Conservation (phyloP, 2,329 filamentous ascomycete species). For the Xylaria sp. region DNA sequence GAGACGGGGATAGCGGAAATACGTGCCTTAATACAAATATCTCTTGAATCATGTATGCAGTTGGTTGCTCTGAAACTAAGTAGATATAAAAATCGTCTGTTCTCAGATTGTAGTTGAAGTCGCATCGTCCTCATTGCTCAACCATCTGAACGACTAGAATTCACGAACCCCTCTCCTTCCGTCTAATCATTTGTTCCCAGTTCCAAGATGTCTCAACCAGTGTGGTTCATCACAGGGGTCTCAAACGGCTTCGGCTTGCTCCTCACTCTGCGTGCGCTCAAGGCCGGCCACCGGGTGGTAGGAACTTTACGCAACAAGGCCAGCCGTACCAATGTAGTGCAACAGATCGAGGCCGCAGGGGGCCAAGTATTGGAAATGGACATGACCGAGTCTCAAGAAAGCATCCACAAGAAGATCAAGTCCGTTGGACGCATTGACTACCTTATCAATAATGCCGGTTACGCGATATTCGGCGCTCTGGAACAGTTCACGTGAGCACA, state of each 20-base stretch:
- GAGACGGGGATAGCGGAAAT: conserved; percentile 19
- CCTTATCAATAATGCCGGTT: conserved; percentile 49
- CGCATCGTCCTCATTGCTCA: not conserved
- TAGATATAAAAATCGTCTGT: conserved; percentile 7
- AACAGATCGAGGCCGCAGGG: conserved; percentile 46
- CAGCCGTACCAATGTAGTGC: conserved; percentile 42
- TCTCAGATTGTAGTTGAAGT: not conserved
- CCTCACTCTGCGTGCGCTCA: conserved; percentile 47
- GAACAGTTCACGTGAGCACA: conserved; percentile 44
- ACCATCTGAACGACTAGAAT: not conserved
- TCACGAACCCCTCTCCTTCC: not conserved
- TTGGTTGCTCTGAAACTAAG: not conserved
- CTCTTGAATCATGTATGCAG: not conserved
- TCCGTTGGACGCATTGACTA: conserved; percentile 47
- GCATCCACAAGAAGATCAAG: conserved; percentile 45
- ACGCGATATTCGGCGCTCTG: conserved; percentile 41
- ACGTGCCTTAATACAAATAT: not conserved
- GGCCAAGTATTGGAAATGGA: conserved; percentile 49
- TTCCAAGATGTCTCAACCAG: conserved; percentile 39
- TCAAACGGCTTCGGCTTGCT: conserved; percentile 51
- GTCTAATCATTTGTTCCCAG: not conserved
- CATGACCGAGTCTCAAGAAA: conserved; percentile 47
- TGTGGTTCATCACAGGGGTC: conserved; percentile 51
- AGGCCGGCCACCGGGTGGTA: conserved; percentile 49
- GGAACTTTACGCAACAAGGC: conserved; percentile 48